These are phyloP conservation scores for Aspergillus nidulans DNA, from an alignment of 495 filamentous ascomycete species.

Conservation along the genomic window DNA sequence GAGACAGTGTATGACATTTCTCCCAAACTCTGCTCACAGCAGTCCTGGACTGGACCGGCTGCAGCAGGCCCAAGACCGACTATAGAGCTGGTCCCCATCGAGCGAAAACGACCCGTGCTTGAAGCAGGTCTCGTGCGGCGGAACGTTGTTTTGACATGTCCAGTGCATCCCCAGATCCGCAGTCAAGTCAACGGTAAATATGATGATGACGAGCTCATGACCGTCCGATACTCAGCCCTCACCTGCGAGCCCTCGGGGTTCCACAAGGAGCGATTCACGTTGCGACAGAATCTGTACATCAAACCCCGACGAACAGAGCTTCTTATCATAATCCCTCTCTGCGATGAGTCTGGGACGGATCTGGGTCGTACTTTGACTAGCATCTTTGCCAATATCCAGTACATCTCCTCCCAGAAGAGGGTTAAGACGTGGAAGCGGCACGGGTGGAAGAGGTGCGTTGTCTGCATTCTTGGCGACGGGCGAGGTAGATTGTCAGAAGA, in stretches of 20 bases:
- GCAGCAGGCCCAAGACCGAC: background rate
- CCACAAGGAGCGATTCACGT: background rate
- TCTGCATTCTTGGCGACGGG: background rate
- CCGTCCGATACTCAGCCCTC: background rate
- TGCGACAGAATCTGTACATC: background rate
- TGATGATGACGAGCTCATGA: background rate
- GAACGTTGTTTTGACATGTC: background rate
- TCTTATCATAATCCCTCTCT: background rate
- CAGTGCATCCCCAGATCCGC: background rate
- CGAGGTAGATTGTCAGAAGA: background rate
- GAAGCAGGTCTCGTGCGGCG: background rate
- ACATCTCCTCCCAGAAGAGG: background rate
- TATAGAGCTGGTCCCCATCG: background rate
- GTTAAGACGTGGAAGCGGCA: background rate
- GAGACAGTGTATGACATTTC: background rate
- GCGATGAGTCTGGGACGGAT: background rate
- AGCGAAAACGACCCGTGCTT: background rate
- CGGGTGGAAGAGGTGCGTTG: background rate
- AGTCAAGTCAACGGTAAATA: background rate
- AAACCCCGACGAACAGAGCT: background rate
- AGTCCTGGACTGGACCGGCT: background rate
- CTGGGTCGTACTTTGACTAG: background rate
- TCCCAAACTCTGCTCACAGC: background rate
- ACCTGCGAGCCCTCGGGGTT: background rate
- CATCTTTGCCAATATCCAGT: background rate